These are phyloP conservation scores for Mentha longifolia DNA, from an alignment of 257 asterid genomes.

Conservation along the genomic window DNA sequence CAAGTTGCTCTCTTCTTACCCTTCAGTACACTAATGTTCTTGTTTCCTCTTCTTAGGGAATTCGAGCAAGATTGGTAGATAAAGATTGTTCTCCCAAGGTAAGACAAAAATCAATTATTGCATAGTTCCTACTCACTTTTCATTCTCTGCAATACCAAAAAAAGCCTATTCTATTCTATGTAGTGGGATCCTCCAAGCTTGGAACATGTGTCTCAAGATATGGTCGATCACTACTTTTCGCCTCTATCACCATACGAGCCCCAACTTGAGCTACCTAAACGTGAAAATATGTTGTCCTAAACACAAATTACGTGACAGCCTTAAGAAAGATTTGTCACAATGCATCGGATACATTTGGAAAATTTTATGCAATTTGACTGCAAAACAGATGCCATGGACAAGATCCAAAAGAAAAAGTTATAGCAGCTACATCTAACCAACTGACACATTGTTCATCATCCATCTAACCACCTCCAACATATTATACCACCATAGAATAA, in stretches of 20 bases:
- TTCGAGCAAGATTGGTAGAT: conserved; percentile 67
- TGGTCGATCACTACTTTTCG: conserved; percentile 75
- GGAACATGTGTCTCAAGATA: conserved; percentile 72
- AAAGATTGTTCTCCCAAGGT: conserved; percentile 77
- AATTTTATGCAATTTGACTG: not conserved
- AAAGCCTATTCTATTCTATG: conserved; percentile 20
- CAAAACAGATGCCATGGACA: conserved; percentile 15
- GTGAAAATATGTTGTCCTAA: not conserved
- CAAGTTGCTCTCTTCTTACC: conserved; percentile 12
- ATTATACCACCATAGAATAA: conserved; percentile 7
- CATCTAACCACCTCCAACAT: not conserved
- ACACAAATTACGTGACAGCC: not conserved
- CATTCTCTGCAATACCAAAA: not conserved
- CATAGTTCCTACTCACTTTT: not conserved
- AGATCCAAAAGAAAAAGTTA: not conserved
- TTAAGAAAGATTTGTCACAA: too few relatives aligned
- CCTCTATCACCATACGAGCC: conserved; percentile 58
- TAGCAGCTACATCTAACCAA: not conserved
- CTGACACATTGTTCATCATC: conserved; percentile 1
- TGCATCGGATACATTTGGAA: not conserved
- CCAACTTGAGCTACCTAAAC: conserved; percentile 64
- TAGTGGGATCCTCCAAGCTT: conserved; percentile 91
- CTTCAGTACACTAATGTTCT: not conserved
- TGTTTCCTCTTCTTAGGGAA: conserved; percentile 52
- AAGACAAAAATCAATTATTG: conserved; percentile 5